Conservation (phyloP, 2,329 filamentous ascomycete species). For the Neopestalotiopsis clavispora region DNA sequence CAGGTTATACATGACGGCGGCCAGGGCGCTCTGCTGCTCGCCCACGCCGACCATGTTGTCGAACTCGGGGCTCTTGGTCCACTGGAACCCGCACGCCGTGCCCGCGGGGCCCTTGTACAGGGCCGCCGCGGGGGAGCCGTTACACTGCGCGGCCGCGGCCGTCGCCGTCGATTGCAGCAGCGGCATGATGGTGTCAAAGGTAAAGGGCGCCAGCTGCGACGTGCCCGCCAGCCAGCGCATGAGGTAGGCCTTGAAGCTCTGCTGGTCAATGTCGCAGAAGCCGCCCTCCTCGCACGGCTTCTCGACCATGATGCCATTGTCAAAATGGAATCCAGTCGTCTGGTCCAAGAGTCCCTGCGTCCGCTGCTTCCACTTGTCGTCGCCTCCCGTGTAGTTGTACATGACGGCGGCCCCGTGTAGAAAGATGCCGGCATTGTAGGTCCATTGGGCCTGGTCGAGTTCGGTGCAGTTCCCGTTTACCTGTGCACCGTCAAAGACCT, state of each 20-base stretch:
- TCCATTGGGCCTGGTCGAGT: conserved; percentile 67
- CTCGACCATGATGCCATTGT: conserved; percentile 65
- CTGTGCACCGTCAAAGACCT: conserved; percentile 41
- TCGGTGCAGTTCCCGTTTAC: conserved; percentile 50
- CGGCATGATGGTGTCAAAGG: conserved; percentile 52
- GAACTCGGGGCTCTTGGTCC: conserved; percentile 57
- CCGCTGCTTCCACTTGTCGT: conserved; percentile 59
- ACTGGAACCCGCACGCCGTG: conserved; percentile 71
- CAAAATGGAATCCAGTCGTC: conserved; percentile 59
- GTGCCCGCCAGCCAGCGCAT: conserved; percentile 68
- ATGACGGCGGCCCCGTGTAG: conserved; percentile 66
- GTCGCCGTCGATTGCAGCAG: conserved; percentile 56
- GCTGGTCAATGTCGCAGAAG: conserved; percentile 73
- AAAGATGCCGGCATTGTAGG: conserved; percentile 72
- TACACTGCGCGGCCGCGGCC: conserved; percentile 58
- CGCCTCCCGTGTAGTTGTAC: conserved; percentile 63
- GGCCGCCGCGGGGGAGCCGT: conserved; percentile 44
- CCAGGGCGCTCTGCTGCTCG: conserved; percentile 71
- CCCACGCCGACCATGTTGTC: conserved; percentile 69
- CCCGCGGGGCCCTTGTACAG: conserved; percentile 57
- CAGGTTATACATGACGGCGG: conserved; percentile 66
- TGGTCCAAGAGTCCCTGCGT: conserved; percentile 61
- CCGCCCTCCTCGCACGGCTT: conserved; percentile 65
- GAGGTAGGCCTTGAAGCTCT: conserved; percentile 78
- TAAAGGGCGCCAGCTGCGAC: conserved; percentile 59